Base-by-base conservation (phyloP, 139 green algal genomes). In the Chlorella sp. region DNA sequence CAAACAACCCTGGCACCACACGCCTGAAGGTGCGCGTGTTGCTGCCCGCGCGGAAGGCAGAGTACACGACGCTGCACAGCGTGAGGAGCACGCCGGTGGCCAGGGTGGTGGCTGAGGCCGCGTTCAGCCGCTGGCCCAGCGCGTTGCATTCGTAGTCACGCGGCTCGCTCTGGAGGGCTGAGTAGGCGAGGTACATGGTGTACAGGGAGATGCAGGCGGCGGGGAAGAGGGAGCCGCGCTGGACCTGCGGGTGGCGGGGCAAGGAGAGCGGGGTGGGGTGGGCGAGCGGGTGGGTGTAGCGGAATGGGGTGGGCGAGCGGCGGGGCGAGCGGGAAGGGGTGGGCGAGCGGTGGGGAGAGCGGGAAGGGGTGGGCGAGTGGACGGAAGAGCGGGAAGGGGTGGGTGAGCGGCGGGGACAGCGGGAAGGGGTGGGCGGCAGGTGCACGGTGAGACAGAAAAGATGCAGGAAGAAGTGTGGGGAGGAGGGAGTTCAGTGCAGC, bases 101-200 rank as follows among this genome's bases (percentile, higher is more conserved):
- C 57, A 99, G 94, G 0, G 96, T 98, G 83, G 89, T 94, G 64
- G 92, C 95, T 4, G 92, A 96, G 3, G 96, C 96, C 0, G 95
- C 95, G 36, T 91, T 96, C 36, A 97, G 82, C n/a, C 93, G 88
- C 61, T 96, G 80, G 0, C 92, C 97, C 78, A 99, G 91, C 71
- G 57, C 93, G 93, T 99, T 99, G 97, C 98, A 99, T 73, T 93
- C 91, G 90, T 99, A 98, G 86, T 97, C 94, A 28, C 96, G 92
- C 0, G 97, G 97, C 95, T 99, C 95, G 18, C 80, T 92, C 85
- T 95, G 91, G 68, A 99, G 94, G 0, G 98, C 96, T 15, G 88
- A 94, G 94, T 97, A 99, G 91, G 87, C 93, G 18, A 99, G 93
- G 96, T 99, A 99, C 76, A 94, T 95, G 91, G 91, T 94, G 95